A percentile compares a stretch with the other conserved stretches of the same genome.
These are phyloP conservation scores for Hyaloscypha bicolor DNA, from an alignment of 495 filamentous ascomycete species.

Conservation along the genomic window DNA sequence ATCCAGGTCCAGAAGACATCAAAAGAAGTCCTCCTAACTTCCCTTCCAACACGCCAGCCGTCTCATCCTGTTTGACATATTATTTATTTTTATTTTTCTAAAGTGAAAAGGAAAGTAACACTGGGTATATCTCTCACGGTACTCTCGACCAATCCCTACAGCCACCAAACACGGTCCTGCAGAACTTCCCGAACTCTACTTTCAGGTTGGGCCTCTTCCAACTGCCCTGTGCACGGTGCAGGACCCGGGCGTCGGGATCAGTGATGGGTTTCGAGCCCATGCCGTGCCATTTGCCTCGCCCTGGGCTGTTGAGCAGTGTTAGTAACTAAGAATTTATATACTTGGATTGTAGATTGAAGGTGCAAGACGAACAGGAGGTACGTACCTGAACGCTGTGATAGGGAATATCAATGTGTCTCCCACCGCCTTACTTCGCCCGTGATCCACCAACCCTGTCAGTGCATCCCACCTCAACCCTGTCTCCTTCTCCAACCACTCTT, in stretches of 20 bases:
- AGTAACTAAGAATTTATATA: too few relatives aligned
- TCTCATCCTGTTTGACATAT: background rate
- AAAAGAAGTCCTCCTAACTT: too few relatives aligned
- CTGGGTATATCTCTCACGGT: background rate
- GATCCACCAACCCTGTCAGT: conserved; percentile 1
- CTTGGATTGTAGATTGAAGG: too few relatives aligned
- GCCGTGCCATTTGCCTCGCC: background rate
- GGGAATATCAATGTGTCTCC: conserved; percentile 6
- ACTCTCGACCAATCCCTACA: background rate
- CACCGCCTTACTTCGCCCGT: conserved; percentile 11
- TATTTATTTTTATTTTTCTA: background rate
- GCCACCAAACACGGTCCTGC: background rate
- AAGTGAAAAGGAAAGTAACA: background rate
- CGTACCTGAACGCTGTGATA: conserved; percentile 7
- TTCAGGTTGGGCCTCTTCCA: background rate
- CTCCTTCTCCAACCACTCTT: background rate
- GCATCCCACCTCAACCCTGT: conserved; percentile 9
- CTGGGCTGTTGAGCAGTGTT: background rate
- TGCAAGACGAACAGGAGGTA: background rate
- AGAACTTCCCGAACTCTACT: background rate
- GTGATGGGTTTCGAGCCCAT: conserved; percentile 1
- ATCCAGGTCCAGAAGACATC: too few relatives aligned
- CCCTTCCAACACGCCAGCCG: background rate
- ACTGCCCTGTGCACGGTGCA: background rate
- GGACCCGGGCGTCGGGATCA: background rate